Conservation (phyloP, 2,329 filamentous ascomycete species). For the Aureobasidium leucospermi region DNA sequence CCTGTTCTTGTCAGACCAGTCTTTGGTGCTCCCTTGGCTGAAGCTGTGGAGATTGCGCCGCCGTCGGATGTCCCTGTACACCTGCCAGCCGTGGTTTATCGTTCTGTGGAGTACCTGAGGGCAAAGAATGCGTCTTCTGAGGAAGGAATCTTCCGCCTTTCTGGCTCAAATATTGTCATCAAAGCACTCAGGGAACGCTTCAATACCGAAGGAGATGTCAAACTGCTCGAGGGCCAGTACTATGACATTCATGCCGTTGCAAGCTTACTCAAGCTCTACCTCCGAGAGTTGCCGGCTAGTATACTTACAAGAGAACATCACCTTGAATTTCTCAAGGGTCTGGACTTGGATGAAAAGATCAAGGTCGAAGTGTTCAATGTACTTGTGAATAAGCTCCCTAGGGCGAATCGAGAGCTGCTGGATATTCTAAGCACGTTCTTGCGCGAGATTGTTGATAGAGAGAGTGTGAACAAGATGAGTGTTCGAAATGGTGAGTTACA, state of each 20-base stretch:
- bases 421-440: constrained; percentile 82
- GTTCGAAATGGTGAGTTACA: constrained; percentile 63
- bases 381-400: constrained; percentile 72
- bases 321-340: constrained; percentile 66
- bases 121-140: constrained; percentile 73
- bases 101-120: constrained; percentile 88
- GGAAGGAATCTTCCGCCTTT: constrained; percentile 93
- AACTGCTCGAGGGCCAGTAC: constrained; percentile 70
- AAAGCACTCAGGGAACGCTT: constrained; percentile 87
- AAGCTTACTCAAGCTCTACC: constrained; percentile 85
- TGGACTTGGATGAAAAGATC: constrained; percentile 67
- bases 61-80: constrained; percentile 66
- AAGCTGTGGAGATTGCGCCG: constrained; percentile 75
- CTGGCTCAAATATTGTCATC: constrained; percentile 93
- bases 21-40: constrained; percentile 77
- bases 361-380: constrained; percentile 71
- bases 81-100: constrained; percentile 86
- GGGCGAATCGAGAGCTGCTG: constrained; percentile 72
- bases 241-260: constrained; percentile 96
- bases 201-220: constrained; percentile 85
- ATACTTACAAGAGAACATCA: constrained; percentile 88
- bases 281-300: constrained; percentile 84
- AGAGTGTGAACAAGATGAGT: constrained; percentile 94
- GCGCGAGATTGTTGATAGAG: constrained; percentile 85
- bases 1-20: constrained; percentile 49